Evolutionary conservation across 176 grass and related monocot species (phyloP), one percentile per base, ranked within the genome.

Genomic region (Hsuehochloa calcarea): DNA sequence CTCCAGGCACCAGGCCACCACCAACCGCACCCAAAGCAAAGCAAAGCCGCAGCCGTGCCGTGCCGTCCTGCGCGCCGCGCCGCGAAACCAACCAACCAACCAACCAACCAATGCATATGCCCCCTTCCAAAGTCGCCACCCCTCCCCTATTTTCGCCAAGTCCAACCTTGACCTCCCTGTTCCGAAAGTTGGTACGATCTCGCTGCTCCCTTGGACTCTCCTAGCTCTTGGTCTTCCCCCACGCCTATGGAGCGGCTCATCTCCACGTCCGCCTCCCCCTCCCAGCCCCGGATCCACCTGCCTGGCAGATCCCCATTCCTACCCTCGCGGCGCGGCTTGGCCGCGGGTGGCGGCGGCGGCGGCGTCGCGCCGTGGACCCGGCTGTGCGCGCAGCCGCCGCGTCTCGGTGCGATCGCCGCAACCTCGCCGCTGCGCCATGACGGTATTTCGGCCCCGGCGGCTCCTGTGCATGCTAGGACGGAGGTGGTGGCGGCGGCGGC

Each of bases 211-310:
- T 54, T 26, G 22, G 45, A n/a, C 59, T 70, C 51, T 22, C 22
- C 37, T 20, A 13, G 35, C 70, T 54, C 64, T 44, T 15, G 14
- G 20, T 23, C 55, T 10, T 59, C 8, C 58, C 4, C 73, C 39
- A 13, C 80, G 71, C 37, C 64, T 66, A 90, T 93, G 92, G 88
- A 93, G 73, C 88, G 85, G 82, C 85, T 93, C 67, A 88, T 93
- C 85, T 90, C 91, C 79, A 68, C 58, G 80, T 45, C 89, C 6
- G 12, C 61, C 58, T 16, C 84, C 72, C 20, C 8, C 5, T 44
- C 51, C 72, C 80, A 19, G 12, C 0, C 66, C 66, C 60, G 89
- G 68, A 83, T 90, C 84, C 84, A 35, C 60, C 50, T 75, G 31
- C 70, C 82, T 0, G 17, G 22, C 29, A 64, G 89, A 66, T 50